Conservation (phyloP, 139 green algal species). For the Ulvella scutata region DNA sequence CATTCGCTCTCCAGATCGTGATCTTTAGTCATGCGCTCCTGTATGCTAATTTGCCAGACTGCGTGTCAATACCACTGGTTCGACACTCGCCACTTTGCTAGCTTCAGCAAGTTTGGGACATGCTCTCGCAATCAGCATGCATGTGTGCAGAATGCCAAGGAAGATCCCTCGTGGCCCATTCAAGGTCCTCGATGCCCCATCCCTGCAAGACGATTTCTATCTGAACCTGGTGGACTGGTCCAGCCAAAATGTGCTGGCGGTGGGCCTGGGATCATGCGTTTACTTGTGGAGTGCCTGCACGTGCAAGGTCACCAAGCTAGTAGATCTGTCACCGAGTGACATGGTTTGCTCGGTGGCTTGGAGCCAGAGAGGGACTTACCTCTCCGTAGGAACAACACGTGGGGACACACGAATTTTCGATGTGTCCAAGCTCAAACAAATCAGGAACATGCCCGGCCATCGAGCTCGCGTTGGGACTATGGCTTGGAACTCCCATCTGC, state of each 20-base stretch:
- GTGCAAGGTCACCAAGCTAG: conserved; percentile 83
- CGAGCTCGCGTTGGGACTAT: conserved; percentile 55
- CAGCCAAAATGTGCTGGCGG: conserved; percentile 77
- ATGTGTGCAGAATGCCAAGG: conserved; percentile 34
- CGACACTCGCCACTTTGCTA: too few species aligned
- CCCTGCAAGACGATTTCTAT: conserved; percentile 93
- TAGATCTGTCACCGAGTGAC: conserved; percentile 59
- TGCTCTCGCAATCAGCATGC: too few species aligned
- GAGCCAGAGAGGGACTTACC: conserved; percentile 74
- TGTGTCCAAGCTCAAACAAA: conserved; percentile 37
- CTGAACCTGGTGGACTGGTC: conserved; percentile 97
- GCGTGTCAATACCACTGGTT: too few species aligned
- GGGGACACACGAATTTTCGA: conserved; percentile 77
- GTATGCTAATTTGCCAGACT: too few species aligned
- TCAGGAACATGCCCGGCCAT: conserved; percentile 73
- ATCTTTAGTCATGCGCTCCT: too few species aligned
- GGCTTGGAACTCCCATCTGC: conserved; percentile 70
- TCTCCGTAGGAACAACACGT: conserved; percentile 70
- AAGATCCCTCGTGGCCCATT: conserved; percentile 85
- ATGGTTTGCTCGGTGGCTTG: conserved; percentile 75
- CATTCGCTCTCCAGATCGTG: too few species aligned
- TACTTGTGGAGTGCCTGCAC: conserved; percentile 93
- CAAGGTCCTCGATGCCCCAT: conserved; percentile 73
- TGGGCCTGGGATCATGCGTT: conserved; percentile 79
- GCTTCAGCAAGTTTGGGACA: too few species aligned